These are phyloP conservation scores for Plasmodium ovale DNA, from an alignment of 169 alveolate genomes.

Conservation along the genomic window DNA sequence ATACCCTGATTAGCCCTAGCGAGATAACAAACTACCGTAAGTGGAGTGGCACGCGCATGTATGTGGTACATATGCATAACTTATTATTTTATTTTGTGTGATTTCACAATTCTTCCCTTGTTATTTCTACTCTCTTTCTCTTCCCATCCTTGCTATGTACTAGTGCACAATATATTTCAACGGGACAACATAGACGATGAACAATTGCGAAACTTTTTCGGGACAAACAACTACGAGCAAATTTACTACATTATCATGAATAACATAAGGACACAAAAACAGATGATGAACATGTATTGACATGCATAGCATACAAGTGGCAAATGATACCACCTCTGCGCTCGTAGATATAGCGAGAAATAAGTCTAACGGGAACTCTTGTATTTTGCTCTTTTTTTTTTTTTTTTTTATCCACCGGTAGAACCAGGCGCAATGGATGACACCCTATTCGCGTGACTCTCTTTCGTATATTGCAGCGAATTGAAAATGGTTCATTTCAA, in stretches of 20 bases:
- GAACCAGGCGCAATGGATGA: too few relatives aligned
- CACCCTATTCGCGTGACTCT: too few relatives aligned
- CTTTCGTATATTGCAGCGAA: too few relatives aligned
- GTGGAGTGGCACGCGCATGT: background rate
- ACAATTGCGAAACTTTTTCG: constrained; percentile 34
- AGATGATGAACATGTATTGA: constrained; percentile 4
- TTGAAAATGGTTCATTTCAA: too few relatives aligned
- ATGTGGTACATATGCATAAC: too few relatives aligned
- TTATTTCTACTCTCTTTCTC: background rate
- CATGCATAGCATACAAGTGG: background rate
- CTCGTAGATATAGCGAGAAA: background rate
- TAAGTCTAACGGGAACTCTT: too few relatives aligned
- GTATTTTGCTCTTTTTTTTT: too few relatives aligned
- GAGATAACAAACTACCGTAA: constrained; percentile 73
- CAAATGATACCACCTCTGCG: background rate
- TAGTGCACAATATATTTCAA: constrained; percentile 47
- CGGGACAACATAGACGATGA: constrained; percentile 44
- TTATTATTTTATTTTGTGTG: too few relatives aligned
- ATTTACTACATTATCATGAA: constrained; percentile 63
- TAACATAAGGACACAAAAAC: constrained; percentile 31
- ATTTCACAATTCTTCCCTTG: background rate
- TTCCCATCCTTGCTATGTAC: background rate
- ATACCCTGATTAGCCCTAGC: constrained; percentile 54
- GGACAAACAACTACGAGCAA: constrained; percentile 53
- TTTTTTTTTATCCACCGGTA: too few relatives aligned